Base-by-base conservation (phyloP, 2,329 filamentous ascomycete genomes). In the Fusarium sp. region DNA sequence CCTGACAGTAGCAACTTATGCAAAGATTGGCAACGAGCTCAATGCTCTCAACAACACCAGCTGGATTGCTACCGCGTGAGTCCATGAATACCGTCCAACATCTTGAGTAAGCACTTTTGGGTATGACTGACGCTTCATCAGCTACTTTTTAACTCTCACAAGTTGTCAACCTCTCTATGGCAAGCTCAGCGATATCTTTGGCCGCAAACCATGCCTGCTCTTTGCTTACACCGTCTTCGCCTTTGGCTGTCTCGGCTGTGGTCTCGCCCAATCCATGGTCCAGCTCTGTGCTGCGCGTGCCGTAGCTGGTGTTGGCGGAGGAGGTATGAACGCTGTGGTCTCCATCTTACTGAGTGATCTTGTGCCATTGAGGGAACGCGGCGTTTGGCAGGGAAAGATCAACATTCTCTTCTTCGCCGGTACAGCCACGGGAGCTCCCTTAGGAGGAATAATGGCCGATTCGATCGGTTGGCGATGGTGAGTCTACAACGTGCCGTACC, bases 121-220 rank as follows among this genome's bases (percentile, higher is more conserved):
- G 34, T 44, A 40, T 21, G 28, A n/a, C 53, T 60, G n/a, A 70
- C 21, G 9, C 38, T 31, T 34, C 5, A 24, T 7, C 66, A 87
- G 85, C 11, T 92, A 94, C 76, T 91, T 94, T 72, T 83, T 94
- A 53, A 93, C 92, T 2, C 80, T 93, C 52, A 92, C 91, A 5
- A 90, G 89, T 22, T 93, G 91, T 71, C 92, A 94, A 75, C 92
- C 92, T 1, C 80, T 94, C 1, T 94, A 91, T 69, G 91, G 91
- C 46, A 91, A 91, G 71, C 81, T 92, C 6, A 89, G 85, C 51
- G 90, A 92, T 73, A 91, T 93, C 33, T 92, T 92, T 71, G 90
- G 91, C 13, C 85, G 91, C 7, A 92, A 92, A 73, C 72, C 84
- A 73, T 89, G 87, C 67, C 80, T 94, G 7, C 81, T 93, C 7